Evolutionary conservation across 371 early-diverging fungal genomes (phyloP).

Genomic region (Blakeslea trispora): DNA sequence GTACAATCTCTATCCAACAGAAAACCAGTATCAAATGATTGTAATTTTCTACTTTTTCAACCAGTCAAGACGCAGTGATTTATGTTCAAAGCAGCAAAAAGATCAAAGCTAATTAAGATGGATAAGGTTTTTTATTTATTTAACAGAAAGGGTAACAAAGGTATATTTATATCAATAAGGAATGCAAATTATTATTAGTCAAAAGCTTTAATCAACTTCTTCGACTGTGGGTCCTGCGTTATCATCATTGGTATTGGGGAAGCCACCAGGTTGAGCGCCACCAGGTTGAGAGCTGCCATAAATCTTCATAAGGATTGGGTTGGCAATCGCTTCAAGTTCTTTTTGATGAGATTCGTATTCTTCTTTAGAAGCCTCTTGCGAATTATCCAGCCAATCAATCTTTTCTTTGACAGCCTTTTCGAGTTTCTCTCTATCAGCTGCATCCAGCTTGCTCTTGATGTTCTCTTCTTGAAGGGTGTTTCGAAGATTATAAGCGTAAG

Average conservation of each 20-base stretch:
- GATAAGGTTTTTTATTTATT: background rate
- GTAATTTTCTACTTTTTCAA: too few relatives aligned
- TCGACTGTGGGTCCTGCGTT: slow-evolving; percentile 46
- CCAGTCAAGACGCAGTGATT: too few relatives aligned
- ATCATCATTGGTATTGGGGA: slow-evolving; percentile 80
- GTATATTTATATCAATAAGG: background rate
- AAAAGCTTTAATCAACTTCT: slow-evolving; percentile 46
- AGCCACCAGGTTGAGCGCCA: slow-evolving; percentile 68
- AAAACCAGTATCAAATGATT: too few relatives aligned
- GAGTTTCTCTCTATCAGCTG: slow-evolving; percentile 78
- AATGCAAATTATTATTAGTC: background rate
- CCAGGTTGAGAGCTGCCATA: slow-evolving; percentile 68
- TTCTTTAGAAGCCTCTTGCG: slow-evolving; percentile 87
- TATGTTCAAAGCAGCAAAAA: too few relatives aligned
- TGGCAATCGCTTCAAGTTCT: slow-evolving; percentile 84
- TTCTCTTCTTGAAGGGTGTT: slow-evolving; percentile 80
- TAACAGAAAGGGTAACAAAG: background rate
- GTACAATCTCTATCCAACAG: too few relatives aligned
- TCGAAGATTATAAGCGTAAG: slow-evolving; percentile 84
- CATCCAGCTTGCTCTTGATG: slow-evolving; percentile 64
- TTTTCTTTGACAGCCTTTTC: slow-evolving; percentile 80
- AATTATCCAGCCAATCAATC: slow-evolving; percentile 84
- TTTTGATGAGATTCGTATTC: slow-evolving; percentile 87
- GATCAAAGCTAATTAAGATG: too few relatives aligned
- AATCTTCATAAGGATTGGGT: slow-evolving; percentile 86